Evolutionary conservation across 2,329 filamentous ascomycete genomes (phyloP), one percentile per base, ranked within the genome.

Genomic region (Fusarium metavorans): DNA sequence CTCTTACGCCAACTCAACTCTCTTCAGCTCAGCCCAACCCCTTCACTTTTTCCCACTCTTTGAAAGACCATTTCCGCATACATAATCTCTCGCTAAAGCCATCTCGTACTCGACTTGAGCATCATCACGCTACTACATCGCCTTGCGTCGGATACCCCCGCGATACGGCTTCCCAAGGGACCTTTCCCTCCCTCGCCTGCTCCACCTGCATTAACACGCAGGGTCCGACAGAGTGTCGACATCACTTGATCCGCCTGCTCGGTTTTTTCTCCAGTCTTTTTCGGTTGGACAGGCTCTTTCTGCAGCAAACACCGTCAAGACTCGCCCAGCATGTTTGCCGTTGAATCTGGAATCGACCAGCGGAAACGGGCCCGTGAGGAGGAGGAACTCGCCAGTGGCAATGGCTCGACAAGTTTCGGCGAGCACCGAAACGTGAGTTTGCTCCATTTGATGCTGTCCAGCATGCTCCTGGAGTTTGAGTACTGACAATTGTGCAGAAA

Each of bases 341-440:
- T 79, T 32, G 78, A 83, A 35, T 32, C 61, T 35, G 72, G 79
- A 67, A 75, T 81, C 43, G 84, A 85, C 35, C 81, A 82, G 60
- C 82, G 85, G 63, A 88, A 88, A 81, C 83, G 87, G 56, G 80
- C 79, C 64, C 82, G 86, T 34, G 87, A 88, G 23, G 87, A 87
- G 25, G 82, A 84, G n/a, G 83, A 84, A 23, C 67, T 83, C n/a
- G 77, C 76, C 41, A 79, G 80, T 56, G 81, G 78, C 30, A 80
- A 80, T 43, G 81, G 80, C 50, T 79, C 71, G 54, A 82, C 78
- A 64, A 86, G 87, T 74, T 88, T 88, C 69, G 84, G 82, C 5
- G 87, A 88, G 78, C 87, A 89, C 76, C 83, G 87, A 78, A 87
- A 84, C 75, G 87, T 88, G 82, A 77, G 86, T 74, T 39, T 35